These are phyloP conservation scores for Monilinia laxa DNA, from an alignment of 2,329 filamentous ascomycete genomes.

Conservation along the genomic window DNA sequence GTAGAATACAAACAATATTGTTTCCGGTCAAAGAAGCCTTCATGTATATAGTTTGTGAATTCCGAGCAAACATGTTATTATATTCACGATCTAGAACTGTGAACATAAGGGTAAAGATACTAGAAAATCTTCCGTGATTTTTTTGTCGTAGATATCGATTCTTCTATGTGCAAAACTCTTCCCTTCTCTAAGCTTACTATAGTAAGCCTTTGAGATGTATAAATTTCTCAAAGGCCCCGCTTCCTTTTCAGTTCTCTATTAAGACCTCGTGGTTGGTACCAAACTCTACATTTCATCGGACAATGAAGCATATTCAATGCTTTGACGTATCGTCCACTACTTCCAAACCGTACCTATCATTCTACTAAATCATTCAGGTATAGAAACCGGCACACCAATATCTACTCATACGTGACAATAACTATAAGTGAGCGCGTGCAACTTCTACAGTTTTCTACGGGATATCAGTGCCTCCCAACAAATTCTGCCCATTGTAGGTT, in stretches of 20 bases:
- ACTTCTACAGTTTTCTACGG: too few species aligned
- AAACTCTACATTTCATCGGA: neutral
- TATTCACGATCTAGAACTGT: neutral
- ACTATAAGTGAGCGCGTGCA: too few species aligned
- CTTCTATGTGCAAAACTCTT: neutral
- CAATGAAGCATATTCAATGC: neutral
- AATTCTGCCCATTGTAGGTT: neutral
- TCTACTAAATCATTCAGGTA: neutral
- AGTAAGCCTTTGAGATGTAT: neutral
- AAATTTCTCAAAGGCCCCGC: neutral
- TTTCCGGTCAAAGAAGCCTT: neutral
- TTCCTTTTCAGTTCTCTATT: neutral
- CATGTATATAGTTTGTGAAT: neutral
- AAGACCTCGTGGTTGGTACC: neutral
- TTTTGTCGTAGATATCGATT: neutral
- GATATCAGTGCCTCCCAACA: neutral
- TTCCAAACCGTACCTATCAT: neutral
- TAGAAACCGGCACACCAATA: neutral
- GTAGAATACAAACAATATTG: neutral
- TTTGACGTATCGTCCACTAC: neutral
- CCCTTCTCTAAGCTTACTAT: neutral
- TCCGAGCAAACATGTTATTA: neutral
- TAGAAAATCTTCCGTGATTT: neutral
- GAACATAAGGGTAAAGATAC: neutral
- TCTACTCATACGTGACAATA: neutral